Base-by-base conservation (phyloP, 192 early-diverging fungal species). In the Coemansia sp. region DNA sequence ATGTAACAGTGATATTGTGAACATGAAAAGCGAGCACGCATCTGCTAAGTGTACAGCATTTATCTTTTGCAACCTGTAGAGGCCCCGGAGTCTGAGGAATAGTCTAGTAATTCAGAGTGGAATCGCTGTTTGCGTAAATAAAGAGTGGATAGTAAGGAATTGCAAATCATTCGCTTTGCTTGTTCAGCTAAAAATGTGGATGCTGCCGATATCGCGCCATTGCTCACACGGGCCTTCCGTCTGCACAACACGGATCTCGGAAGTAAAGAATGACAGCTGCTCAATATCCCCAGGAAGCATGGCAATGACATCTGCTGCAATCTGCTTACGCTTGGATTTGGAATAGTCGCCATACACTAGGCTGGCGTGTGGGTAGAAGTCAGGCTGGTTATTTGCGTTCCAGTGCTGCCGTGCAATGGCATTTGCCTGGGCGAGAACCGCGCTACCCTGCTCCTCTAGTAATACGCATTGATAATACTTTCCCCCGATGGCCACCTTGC, bases 401-500 rank as follows among this genome's bases (percentile, higher is more conserved):
- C 78, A 81, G 39, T 81, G 60, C 49, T 67, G 36, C 26, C 69
- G 63, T 18, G 78, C 78, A 55, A 67, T 46, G 5, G 5, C 48
- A 56, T 70, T 75, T 6, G 78, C 78, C 3, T 36, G 14, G 7
- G 49, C 38, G 4, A 79, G 65, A 9, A 33, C 38, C 0, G 48
- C 20, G 2, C 53, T 62, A 6, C 39, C 36, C 20, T 33, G 20
- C 18, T 34, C 63, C 26, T 81, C 64, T 14, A 81, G 62, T 0
- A 81, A 35, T 4, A 81, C 44, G 61, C 78, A 72, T 43, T 81
- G 73, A 61, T 81, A 62, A 44, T 69, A 81, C 38, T 39, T 68
- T 21, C 16, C 21, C 5, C 78, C 73, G 0, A 67, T 66, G 6
- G 64, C 55, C 4, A 76, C 39, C 6, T 34, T 41, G 23, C 45